Evolutionary conservation across 768 basidiomycete species (phyloP), one percentile per base, ranked within the genome.

Genomic region (Tricholoma furcatifolium): DNA sequence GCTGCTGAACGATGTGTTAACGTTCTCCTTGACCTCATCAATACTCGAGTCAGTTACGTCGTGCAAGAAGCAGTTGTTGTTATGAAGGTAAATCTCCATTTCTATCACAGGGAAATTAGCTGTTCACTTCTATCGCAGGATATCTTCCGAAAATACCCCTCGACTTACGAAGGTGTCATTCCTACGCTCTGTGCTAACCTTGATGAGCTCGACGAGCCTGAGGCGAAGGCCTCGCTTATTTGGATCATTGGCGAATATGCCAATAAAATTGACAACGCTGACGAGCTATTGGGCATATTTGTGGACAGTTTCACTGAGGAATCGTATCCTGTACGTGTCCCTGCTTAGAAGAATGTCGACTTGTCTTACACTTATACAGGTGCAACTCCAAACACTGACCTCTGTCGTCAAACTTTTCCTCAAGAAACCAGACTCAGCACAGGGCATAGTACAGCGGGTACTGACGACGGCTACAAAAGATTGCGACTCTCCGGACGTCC

Each of bases 221-320:
- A 99, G 66, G 96, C 97, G 2, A 98, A 98, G 65, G 92, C 95
- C 1, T 95, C 95, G 2, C 76, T 99, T 45, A 98, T 99, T 66
- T 99, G 97, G 96, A 98, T 99, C 62, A 94, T 98, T 60, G 96
- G 96, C 51, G 94, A 98, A 73, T 98, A 99, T 62, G 94, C 96
- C 3, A 88, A 89, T 69, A 96, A 93, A 73, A 98, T 98, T 58
- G 93, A 95, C 60, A 99, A 99, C 58, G 94, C 96, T 3, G 93
- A 91, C 65, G 95, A 98, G 61, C 77, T 99, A 20, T 75, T 98
- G 59, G 80, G 83, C 12, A 87, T 88, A 45, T 98, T 97, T 66
- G 88, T 99, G 18, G 92, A 96, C 51, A 79, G 87, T 2, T 98
- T 98, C 72, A 87, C 81, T 24, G 97, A 99, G 63, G 97, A 99